These are phyloP conservation scores for Pseudogymnoascus sp. DNA, from an alignment of 2,329 filamentous ascomycete species.

Conservation along the genomic window DNA sequence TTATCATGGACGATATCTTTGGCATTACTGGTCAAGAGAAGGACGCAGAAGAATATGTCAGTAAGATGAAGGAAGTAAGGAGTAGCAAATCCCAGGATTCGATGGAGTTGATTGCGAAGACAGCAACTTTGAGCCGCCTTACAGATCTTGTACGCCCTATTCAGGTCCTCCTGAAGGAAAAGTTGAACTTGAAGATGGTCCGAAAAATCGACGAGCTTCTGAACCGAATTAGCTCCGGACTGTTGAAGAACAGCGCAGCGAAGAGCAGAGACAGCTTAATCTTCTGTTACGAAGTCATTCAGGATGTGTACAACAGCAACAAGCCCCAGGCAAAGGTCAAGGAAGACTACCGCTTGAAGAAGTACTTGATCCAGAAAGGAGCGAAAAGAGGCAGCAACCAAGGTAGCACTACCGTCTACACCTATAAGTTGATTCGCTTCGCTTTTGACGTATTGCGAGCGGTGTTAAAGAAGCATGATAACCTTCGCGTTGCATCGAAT, in stretches of 20 bases:
- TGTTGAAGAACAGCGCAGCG: slow-evolving; percentile 73
- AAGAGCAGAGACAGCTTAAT: slow-evolving; percentile 77
- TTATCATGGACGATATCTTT: slow-evolving; percentile 98
- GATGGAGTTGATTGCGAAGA: slow-evolving; percentile 85
- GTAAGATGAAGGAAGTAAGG: slow-evolving; percentile 95
- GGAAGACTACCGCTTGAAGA: slow-evolving; percentile 55
- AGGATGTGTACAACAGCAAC: slow-evolving; percentile 68
- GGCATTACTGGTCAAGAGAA: slow-evolving; percentile 90
- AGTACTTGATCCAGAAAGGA: slow-evolving; percentile 74
- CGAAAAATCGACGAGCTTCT: slow-evolving; percentile 88
- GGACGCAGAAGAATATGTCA: slow-evolving; percentile 90
- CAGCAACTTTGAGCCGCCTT: slow-evolving; percentile 66
- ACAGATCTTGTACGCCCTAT: slow-evolving; percentile 72
- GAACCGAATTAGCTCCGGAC: slow-evolving; percentile 71
- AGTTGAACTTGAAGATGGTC: slow-evolving; percentile 72
- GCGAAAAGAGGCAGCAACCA: slow-evolving; percentile 67
- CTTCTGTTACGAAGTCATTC: slow-evolving; percentile 91
- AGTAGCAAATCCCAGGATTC: slow-evolving; percentile 97
- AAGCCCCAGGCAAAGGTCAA: slow-evolving; percentile 45
- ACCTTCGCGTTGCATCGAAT: slow-evolving; percentile 70
- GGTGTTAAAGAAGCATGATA: slow-evolving; percentile 78
- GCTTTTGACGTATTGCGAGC: slow-evolving; percentile 79
- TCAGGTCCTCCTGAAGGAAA: slow-evolving; percentile 71
- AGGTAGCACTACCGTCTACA: slow-evolving; percentile 67
- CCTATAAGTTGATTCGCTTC: slow-evolving; percentile 83